Evolutionary conservation across 768 basidiomycete genomes (phyloP), one percentile per base, ranked within the genome.

Genomic region (Pholiota conissans): DNA sequence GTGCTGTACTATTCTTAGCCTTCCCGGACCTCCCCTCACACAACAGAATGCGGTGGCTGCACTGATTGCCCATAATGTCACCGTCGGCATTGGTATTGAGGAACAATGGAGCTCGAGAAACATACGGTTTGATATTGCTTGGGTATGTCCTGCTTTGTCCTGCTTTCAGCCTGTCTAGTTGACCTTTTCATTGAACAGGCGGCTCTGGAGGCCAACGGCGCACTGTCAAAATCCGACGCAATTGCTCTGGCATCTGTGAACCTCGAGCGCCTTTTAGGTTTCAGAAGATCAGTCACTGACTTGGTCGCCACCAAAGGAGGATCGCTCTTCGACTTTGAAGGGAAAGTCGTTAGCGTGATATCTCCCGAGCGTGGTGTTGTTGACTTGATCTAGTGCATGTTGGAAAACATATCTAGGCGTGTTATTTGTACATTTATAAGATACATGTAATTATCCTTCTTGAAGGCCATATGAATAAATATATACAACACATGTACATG

Each of bases 81-180:
- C 84, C 8, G 82, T 90, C 22, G 89, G 82, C 10, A 66, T 91
- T 51, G 89, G 86, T 8, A 75, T 84, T 27, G 69, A 76, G 30
- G 86, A 87, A 49, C 71, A 73, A 47, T 76, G 74, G 73, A 78
- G 78, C 47, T 85, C 87, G 5, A 82, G 88, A 37, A 90, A 87
- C 58, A 79, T 85, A 16, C 80, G 90, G 7, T 87, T 91, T 60
- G 90, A 94, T 62, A 73, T 83, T 50, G 89, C 81, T 53, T 95
- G 93, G 92, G 88, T 87, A 62, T 64, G 81, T 71, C 22, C 37
- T 11, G 8, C 3, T 22, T n/a, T 3, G 18, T 16, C n/a, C 20
- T 18, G 16, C 30, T 27, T 5, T 10, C 5, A 10, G 5, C 28
- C 34, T 52, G 50, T 35, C 52, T 30, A 9, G 13, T 7, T 30